Conservation (phyloP, 768 basidiomycete species). For the Boletus rex-veris region DNA sequence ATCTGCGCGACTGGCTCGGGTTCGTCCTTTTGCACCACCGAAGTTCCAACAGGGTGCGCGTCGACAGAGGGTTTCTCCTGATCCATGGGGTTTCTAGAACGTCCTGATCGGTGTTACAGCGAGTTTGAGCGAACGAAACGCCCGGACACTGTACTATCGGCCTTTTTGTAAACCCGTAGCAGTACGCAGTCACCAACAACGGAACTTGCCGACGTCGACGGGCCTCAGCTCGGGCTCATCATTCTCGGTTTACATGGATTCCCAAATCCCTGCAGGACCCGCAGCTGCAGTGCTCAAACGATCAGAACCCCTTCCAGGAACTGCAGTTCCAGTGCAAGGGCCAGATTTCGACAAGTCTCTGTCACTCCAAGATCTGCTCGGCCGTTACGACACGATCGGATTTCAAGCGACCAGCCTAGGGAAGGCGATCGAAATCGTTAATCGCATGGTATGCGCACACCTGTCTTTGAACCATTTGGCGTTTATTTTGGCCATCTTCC, state of each 20-base stretch:
- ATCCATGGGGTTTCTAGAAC: slow-evolving; percentile 14
- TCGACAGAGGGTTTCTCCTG: slow-evolving; percentile 9
- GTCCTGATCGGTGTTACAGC: neutral
- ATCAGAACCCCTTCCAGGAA: slow-evolving; percentile 66
- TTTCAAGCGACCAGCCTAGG: slow-evolving; percentile 97
- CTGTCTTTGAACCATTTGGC: neutral
- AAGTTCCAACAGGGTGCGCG: slow-evolving; percentile 1
- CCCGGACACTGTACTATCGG: no score
- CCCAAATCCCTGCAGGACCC: slow-evolving; percentile 49
- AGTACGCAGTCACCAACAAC: slow-evolving; percentile 1
- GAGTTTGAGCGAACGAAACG: neutral
- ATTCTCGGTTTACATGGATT: slow-evolving; percentile 7
- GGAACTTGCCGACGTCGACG: slow-evolving; percentile 25
- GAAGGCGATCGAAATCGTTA: slow-evolving; percentile 83
- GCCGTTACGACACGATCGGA: slow-evolving; percentile 85
- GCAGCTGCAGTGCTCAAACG: slow-evolving; percentile 75
- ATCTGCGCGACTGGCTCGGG: slow-evolving; percentile 8
- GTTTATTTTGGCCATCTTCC: neutral
- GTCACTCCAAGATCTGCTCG: slow-evolving; percentile 66
- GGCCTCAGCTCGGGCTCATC: no score
- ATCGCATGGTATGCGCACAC: slow-evolving; percentile 71
- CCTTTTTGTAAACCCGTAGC: no score
- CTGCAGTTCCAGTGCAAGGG: slow-evolving; percentile 73
- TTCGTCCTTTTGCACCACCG: slow-evolving; percentile 4
- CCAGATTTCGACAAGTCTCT: slow-evolving; percentile 77